Conservation (phyloP, 2,329 filamentous ascomycete genomes). For the Bipolaris gigantea region DNA sequence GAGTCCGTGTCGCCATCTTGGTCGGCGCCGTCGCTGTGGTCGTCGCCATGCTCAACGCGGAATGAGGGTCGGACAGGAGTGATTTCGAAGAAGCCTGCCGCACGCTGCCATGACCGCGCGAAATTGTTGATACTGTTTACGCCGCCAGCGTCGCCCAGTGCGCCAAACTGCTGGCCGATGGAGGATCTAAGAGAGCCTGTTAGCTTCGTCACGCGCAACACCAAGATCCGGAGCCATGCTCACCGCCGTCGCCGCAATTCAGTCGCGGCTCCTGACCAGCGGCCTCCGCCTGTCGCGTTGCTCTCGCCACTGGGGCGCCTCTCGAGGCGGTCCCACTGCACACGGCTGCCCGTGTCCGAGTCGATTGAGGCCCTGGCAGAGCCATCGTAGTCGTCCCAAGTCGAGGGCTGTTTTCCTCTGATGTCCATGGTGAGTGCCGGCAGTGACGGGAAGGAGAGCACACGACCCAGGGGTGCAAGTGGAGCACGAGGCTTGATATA, state of each 20-base stretch:
- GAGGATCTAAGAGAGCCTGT: constrained; percentile 45
- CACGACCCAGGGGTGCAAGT: constrained; percentile 9
- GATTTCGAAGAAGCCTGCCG: constrained; percentile 84
- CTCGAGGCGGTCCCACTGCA: constrained; percentile 45
- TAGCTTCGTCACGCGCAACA: constrained; percentile 3
- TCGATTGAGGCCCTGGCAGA: constrained; percentile 47
- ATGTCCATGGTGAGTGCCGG: constrained; percentile 39
- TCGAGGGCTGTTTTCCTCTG: constrained; percentile 47
- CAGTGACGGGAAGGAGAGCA: constrained; percentile 1
- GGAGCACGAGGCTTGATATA: constrained; percentile 7
- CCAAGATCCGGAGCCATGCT: constrained; percentile 1
- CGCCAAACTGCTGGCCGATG: constrained; percentile 54
- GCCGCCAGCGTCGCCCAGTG: constrained; percentile 73
- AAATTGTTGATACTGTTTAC: constrained; percentile 95
- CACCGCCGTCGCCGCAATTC: constrained; percentile 46
- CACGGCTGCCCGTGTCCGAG: constrained; percentile 40
- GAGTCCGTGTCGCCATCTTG: constrained; percentile 35
- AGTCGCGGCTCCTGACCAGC: constrained; percentile 24
- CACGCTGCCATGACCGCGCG: constrained; percentile 87
- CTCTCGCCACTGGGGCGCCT: constrained; percentile 37
- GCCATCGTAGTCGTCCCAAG: constrained; percentile 52
- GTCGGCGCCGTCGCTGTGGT: constrained; percentile 34
- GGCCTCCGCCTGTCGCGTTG: constrained; percentile 27
- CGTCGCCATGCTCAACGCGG: constrained; percentile 50
- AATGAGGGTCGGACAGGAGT: constrained; percentile 78